Conservation (phyloP, 192 early-diverging fungal genomes). For the Podila minutissima region DNA sequence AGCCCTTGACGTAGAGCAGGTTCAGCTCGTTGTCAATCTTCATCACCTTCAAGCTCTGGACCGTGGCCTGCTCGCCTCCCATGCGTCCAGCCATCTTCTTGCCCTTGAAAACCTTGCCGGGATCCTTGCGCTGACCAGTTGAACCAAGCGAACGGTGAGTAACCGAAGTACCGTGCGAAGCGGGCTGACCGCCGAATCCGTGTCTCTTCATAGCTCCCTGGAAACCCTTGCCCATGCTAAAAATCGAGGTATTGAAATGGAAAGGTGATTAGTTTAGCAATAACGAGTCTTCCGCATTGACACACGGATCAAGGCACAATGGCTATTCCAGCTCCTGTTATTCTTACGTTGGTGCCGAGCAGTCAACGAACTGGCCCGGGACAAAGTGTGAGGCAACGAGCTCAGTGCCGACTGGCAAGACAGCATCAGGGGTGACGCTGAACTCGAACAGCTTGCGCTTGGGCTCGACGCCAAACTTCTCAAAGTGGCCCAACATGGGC, state of each 20-base stretch:
- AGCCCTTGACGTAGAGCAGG: slow-evolving; percentile 93
- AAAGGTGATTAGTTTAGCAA: background rate
- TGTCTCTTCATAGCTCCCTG: slow-evolving; percentile 98
- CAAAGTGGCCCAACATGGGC: slow-evolving; percentile 81
- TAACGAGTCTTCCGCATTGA: background rate
- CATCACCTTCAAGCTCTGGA: slow-evolving; percentile 84
- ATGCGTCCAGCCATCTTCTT: slow-evolving; percentile 99
- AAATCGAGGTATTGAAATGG: background rate
- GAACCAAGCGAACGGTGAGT: slow-evolving; percentile 90
- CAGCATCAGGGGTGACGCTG: slow-evolving; percentile 84
- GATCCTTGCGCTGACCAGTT: slow-evolving; percentile 84
- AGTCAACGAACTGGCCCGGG: slow-evolving; percentile 95
- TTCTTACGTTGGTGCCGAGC: slow-evolving; percentile 80
- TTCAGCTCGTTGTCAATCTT: slow-evolving; percentile 89
- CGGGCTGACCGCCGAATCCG: slow-evolving; percentile 89
- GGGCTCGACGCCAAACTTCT: slow-evolving; percentile 73
- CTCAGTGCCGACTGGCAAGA: slow-evolving; percentile 79
- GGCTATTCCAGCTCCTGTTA: background rate
- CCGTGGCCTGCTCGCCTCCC: slow-evolving; percentile 86
- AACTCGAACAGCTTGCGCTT: slow-evolving; percentile 88
- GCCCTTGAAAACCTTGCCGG: slow-evolving; percentile 92
- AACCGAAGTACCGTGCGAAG: slow-evolving; percentile 95
- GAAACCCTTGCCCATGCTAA: slow-evolving; percentile 92
- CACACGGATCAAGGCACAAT: background rate
- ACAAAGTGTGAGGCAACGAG: slow-evolving; percentile 91